Percentiles rank a stretch among this genome's conserved stretches.
Conservation (phyloP, 1,139 yeast genomes). For the Pichia sp. region DNA sequence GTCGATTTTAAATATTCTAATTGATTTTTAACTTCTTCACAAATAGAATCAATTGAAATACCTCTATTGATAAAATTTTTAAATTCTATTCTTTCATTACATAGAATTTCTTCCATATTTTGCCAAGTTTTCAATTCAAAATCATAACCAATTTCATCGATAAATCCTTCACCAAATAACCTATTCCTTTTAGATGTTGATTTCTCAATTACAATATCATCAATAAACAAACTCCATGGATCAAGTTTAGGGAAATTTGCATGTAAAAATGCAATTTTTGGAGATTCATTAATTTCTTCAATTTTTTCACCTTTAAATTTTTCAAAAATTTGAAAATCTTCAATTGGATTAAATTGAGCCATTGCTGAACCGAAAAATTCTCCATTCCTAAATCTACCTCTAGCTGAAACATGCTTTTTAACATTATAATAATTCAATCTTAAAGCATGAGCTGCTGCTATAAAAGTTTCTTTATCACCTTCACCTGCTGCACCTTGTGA, state of each 20-base stretch:
- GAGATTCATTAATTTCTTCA: conserved; percentile 15
- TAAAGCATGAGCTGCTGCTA: conserved; percentile 69
- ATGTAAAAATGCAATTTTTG: conserved; percentile 22
- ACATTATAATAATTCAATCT: conserved; percentile 61
- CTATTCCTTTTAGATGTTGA: conserved; percentile 18
- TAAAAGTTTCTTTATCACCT: conserved; percentile 85
- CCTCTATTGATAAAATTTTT: conserved; percentile 39
- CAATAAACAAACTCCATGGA: conserved; percentile 22
- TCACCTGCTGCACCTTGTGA: conserved; percentile 85
- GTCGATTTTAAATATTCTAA: conserved; percentile 34
- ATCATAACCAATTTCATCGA: conserved; percentile 45
- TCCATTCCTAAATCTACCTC: conserved; percentile 30
- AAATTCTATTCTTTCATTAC: conserved; percentile 44
- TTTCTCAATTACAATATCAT: conserved; percentile 14
- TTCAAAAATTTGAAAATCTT: conserved; percentile 38
- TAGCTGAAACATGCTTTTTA: conserved; percentile 31
- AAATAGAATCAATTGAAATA: conserved; percentile 26
- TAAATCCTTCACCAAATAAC: conserved; percentile 37
- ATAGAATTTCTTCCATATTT: conserved; percentile 48
- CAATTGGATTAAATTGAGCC: conserved; percentile 66
- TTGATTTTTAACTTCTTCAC: conserved; percentile 43
- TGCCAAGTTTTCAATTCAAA: conserved; percentile 57
- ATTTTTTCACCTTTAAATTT: conserved; percentile 16
- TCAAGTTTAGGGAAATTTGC: conserved; percentile 27
- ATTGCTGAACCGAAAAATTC: conserved; percentile 46